phyloP scores from a whole-genome alignment of 306 rosid species.

The Pterocarpus macrocarpus region DNA sequence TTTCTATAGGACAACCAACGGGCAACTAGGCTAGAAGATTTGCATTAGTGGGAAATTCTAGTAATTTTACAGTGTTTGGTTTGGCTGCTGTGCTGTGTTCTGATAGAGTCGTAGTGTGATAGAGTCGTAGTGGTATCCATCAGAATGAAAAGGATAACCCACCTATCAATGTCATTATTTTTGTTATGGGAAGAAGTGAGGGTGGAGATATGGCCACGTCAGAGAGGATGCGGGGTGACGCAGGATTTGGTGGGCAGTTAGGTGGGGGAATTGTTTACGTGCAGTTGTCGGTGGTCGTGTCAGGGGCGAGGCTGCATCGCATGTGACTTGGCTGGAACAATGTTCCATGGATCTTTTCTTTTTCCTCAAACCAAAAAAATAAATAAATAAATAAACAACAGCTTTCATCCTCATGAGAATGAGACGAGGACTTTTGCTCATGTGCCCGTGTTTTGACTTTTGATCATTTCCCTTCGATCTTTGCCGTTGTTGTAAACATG shows the following conservation, averaged over 20 bases:
- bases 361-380: neutral
- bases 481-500: neutral
- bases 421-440: too few species aligned
- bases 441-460: too few species aligned
- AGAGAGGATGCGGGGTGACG: neutral
- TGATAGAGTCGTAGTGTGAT: neutral
- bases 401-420: neutral
- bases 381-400: too few species aligned
- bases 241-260: conserved; percentile 45
- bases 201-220: conserved; percentile 56
- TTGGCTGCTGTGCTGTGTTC: neutral
- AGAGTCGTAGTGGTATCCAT: neutral
- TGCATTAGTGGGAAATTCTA: conserved; percentile 27
- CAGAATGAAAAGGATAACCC: conserved; percentile 30
- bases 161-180: too few species aligned
- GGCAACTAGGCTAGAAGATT: neutral
- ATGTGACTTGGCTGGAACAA: conserved; percentile 31
- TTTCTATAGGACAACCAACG: neutral
- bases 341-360: neutral
- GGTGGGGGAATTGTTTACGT: conserved; percentile 27
- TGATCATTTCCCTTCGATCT: neutral
- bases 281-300: conserved; percentile 47
- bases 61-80: neutral
- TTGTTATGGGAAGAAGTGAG: neutral
- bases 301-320: conserved; percentile 38